Evolutionary conservation across 2,329 filamentous ascomycete species (phyloP).

Genomic region (Ceratocystis cubensis): DNA sequence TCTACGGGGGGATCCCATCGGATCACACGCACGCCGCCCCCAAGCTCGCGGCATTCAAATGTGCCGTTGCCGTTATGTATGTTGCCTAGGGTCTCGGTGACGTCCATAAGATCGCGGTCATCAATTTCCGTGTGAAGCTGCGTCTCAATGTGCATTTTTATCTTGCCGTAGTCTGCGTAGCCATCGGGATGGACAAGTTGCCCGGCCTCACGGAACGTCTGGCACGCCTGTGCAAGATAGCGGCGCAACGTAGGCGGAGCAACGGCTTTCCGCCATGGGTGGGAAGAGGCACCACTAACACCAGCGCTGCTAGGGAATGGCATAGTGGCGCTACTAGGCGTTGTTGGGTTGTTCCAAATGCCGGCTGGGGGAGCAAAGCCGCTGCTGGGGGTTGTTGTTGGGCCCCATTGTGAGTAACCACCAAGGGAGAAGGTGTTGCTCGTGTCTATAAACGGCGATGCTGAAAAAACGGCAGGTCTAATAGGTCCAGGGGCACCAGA

Average conservation of each 20-base stretch:
- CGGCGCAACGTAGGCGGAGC: conserved; percentile 49
- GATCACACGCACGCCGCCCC: conserved; percentile 31
- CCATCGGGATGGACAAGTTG: conserved; percentile 33
- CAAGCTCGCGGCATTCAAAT: conserved; percentile 54
- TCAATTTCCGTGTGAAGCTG: conserved; percentile 31
- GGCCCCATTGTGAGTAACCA: conserved; percentile 33
- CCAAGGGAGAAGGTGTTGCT: conserved; percentile 29
- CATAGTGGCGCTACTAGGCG: conserved; percentile 42
- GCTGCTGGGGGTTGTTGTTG: conserved; percentile 6
- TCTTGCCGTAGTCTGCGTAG: conserved; percentile 55
- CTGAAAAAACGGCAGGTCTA: conserved; percentile 13
- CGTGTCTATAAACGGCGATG: conserved; percentile 31
- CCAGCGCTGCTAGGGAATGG: conserved; percentile 29
- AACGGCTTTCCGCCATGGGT: conserved; percentile 4
- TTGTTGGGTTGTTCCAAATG: conserved; percentile 22
- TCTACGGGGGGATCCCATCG: conserved; percentile 32
- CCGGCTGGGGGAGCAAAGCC: conserved; percentile 16
- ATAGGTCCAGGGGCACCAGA: conserved; percentile 23
- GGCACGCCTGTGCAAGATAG: conserved; percentile 68
- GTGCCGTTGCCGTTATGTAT: conserved; percentile 77
- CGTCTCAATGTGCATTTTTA: conserved; percentile 54
- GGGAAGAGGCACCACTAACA: neutral
- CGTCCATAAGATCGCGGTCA: conserved; percentile 60
- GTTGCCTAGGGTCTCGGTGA: conserved; percentile 86
- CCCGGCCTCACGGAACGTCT: conserved; percentile 37